Evolutionary conservation across 176 grass and related monocot species (phyloP).

Genomic region (Oryza meyeriana): DNA sequence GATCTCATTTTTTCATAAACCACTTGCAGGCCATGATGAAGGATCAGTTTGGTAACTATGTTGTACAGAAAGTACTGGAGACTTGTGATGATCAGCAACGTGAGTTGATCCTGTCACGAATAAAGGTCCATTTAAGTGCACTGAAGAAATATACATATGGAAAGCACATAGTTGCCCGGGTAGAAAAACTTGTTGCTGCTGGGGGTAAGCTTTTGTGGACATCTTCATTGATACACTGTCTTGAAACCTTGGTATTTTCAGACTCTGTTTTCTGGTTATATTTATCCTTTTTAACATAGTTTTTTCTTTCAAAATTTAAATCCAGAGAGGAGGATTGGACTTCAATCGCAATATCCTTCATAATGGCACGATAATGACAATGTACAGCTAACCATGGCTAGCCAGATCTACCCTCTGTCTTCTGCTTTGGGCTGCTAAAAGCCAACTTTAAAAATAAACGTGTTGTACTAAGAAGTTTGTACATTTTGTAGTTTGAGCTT

Average conservation of each 20-base stretch:
- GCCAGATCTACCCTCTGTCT: conserved; percentile 46
- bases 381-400: conserved; percentile 96
- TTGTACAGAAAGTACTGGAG: conserved; percentile 89
- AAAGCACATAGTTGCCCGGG: conserved; percentile 80
- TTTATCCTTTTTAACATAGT: not conserved
- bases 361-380: conserved; percentile 62
- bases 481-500: conserved; percentile 91
- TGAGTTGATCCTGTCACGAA: conserved; percentile 67
- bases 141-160: conserved; percentile 91
- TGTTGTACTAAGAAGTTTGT: conserved; percentile 73
- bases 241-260: not conserved
- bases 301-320: conserved; percentile 12
- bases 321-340: conserved; percentile 84
- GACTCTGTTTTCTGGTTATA: not conserved
- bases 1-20: not conserved
- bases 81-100: conserved; percentile 76
- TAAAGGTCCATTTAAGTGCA: conserved; percentile 80
- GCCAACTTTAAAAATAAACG: conserved; percentile 64
- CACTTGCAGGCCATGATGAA: conserved; percentile 77
- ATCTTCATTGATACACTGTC: not conserved
- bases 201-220: conserved; percentile 47
- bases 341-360: conserved; percentile 58
- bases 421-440: conserved; percentile 60
- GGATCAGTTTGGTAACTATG: conserved; percentile 83
- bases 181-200: conserved; percentile 78